Percentiles rank a stretch among this genome's conserved stretches.
phyloP scores from a whole-genome alignment of 768 basidiomycete genomes.

The Suillus spraguei region DNA sequence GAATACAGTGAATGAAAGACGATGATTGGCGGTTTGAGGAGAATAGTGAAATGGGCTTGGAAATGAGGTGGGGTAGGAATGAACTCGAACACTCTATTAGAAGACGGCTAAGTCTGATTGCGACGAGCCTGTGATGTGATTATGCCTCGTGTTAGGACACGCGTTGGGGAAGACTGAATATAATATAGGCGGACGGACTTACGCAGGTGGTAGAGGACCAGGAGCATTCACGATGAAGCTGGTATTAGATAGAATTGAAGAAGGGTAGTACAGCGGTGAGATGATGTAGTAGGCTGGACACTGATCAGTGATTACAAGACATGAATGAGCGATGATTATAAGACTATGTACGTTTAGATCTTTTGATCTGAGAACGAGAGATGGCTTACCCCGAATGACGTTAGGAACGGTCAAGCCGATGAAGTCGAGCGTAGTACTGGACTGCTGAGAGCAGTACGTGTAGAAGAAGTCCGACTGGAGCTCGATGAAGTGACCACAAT shows the following conservation, averaged over 20 bases:
- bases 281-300: background rate
- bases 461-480: background rate
- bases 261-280: background rate
- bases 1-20: slow-evolving; percentile 1
- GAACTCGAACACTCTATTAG: slow-evolving; percentile 20
- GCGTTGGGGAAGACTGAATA: slow-evolving; percentile 38
- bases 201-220: slow-evolving; percentile 18
- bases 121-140: slow-evolving; percentile 41
- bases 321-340: slow-evolving; percentile 18
- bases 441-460: background rate
- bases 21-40: slow-evolving; percentile 1
- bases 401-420: slow-evolving; percentile 1
- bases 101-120: slow-evolving; percentile 18
- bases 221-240: slow-evolving; percentile 19
- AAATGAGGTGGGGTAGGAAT: slow-evolving; percentile 17
- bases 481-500: slow-evolving; percentile 12
- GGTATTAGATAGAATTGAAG: background rate
- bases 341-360: slow-evolving; percentile 16
- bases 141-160: slow-evolving; percentile 61
- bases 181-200: slow-evolving; percentile 18
- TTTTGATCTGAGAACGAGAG: slow-evolving; percentile 12
- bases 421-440: background rate
- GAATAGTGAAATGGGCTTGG: slow-evolving; percentile 16
- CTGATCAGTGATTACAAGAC: slow-evolving; percentile 9
- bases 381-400: slow-evolving; percentile 1